Conservation (phyloP, 179 eudicot genomes). For the Gypsophila paniculata region DNA sequence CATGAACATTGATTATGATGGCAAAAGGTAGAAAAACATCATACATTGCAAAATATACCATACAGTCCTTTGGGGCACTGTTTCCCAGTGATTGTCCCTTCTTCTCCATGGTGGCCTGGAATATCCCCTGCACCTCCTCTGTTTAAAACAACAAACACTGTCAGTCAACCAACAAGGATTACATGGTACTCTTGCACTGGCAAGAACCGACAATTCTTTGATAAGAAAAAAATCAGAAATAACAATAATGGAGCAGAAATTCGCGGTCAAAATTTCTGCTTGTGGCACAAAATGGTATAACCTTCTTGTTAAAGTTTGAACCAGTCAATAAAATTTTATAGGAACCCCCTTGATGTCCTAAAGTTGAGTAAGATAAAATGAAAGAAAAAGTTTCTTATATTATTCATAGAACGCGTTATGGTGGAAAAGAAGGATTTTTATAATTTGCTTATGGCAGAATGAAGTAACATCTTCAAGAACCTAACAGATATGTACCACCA, state of each 20-base stretch:
- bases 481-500: not conserved
- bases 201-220: not conserved
- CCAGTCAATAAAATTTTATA: not conserved
- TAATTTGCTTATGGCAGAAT: not conserved
- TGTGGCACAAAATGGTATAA: not conserved
- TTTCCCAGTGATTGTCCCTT: conserved; percentile 72
- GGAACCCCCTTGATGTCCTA: not conserved
- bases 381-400: not conserved
- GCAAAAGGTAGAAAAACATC: conserved; percentile 8
- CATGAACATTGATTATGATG: not conserved
- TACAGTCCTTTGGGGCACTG: conserved; percentile 80
- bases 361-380: not conserved
- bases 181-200: not conserved
- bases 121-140: conserved; percentile 76
- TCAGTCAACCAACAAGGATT: conserved; percentile 9
- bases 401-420: not conserved
- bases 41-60: conserved; percentile 75
- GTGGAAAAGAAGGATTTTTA: not conserved
- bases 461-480: not conserved
- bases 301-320: not conserved
- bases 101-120: conserved; percentile 63
- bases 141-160: conserved; percentile 20
- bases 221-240: not conserved
- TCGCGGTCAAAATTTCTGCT: not conserved
- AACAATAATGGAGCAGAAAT: not conserved